phyloP scores from a whole-genome alignment of 257 asterid genomes.

The Solanum infundibuliforme region DNA sequence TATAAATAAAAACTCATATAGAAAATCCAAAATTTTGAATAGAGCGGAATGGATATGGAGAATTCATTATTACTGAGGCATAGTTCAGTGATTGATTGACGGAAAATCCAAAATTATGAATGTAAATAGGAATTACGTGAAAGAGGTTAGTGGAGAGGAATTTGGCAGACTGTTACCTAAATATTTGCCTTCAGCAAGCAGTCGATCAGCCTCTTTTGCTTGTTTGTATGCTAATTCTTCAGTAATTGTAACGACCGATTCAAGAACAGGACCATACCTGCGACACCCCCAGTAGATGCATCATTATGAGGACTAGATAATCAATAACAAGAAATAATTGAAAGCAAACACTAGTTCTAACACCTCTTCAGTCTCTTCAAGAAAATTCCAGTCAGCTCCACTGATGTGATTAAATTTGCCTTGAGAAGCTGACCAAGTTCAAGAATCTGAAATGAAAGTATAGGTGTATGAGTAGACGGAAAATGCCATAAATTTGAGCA shows the following conservation, averaged over 20 bases:
- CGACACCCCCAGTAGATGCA: neutral
- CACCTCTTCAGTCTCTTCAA: constrained; percentile 72
- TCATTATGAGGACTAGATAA: neutral
- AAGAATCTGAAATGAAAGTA: constrained; percentile 40
- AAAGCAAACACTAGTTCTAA: neutral
- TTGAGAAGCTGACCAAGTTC: constrained; percentile 75
- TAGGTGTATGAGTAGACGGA: neutral
- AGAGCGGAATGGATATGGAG: neutral
- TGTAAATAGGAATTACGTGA: neutral
- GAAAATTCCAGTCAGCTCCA: constrained; percentile 62
- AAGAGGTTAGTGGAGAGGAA: neutral
- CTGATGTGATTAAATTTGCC: constrained; percentile 61
- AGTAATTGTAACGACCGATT: constrained; percentile 74
- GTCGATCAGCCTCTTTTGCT: constrained; percentile 68
- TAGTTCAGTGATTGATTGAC: neutral
- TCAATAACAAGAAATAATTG: neutral
- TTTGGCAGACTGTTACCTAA: constrained; percentile 34
- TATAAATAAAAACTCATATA: neutral
- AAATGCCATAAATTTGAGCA: constrained; percentile 10
- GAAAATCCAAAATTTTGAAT: neutral
- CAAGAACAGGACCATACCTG: constrained; percentile 90
- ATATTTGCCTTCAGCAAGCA: constrained; percentile 55
- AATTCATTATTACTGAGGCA: neutral
- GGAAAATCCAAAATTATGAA: neutral
- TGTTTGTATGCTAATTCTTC: constrained; percentile 89